Percentiles rank a stretch among this genome's conserved stretches.
These are phyloP conservation scores for Neurospora sp. DNA, from an alignment of 495 filamentous ascomycete genomes.

Conservation along the genomic window DNA sequence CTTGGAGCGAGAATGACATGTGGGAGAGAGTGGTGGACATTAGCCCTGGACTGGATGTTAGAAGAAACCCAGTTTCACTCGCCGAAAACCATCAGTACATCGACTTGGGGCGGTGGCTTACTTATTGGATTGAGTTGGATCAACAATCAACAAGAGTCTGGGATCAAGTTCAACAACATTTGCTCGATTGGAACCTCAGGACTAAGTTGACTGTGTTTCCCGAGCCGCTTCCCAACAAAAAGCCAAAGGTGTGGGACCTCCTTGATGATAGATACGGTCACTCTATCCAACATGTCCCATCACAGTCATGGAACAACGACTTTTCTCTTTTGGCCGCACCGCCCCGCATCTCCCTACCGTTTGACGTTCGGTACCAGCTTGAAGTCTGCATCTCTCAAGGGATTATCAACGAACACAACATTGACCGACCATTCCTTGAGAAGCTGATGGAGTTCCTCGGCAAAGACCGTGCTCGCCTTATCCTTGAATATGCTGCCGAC, in stretches of 20 bases:
- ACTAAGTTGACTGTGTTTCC: slow-evolving; percentile 25
- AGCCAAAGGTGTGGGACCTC: slow-evolving; percentile 43
- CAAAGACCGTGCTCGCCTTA: slow-evolving; percentile 22
- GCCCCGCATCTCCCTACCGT: slow-evolving; percentile 45
- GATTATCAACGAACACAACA: slow-evolving; percentile 67
- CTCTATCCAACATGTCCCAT: background rate
- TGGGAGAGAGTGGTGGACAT: slow-evolving; percentile 75
- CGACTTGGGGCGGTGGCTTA: slow-evolving; percentile 73
- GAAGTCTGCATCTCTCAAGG: slow-evolving; percentile 83
- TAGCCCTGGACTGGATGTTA: slow-evolving; percentile 22
- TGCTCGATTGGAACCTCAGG: slow-evolving; percentile 67
- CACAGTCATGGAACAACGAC: slow-evolving; percentile 16
- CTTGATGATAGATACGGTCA: slow-evolving; percentile 31
- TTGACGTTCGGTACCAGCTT: slow-evolving; percentile 75
- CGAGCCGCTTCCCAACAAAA: slow-evolving; percentile 7
- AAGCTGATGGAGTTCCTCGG: slow-evolving; percentile 41
- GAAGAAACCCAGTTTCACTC: slow-evolving; percentile 38
- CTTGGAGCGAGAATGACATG: slow-evolving; percentile 56
- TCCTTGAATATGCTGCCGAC: slow-evolving; percentile 31
- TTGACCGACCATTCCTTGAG: slow-evolving; percentile 53
- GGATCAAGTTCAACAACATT: slow-evolving; percentile 35
- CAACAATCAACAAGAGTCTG: slow-evolving; percentile 22
- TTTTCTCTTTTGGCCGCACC: slow-evolving; percentile 22
- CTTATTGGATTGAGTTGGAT: slow-evolving; percentile 48
- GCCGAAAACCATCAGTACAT: slow-evolving; percentile 48